Conservation (phyloP, 805 yeast species). For the Blastobotrys robertii region DNA sequence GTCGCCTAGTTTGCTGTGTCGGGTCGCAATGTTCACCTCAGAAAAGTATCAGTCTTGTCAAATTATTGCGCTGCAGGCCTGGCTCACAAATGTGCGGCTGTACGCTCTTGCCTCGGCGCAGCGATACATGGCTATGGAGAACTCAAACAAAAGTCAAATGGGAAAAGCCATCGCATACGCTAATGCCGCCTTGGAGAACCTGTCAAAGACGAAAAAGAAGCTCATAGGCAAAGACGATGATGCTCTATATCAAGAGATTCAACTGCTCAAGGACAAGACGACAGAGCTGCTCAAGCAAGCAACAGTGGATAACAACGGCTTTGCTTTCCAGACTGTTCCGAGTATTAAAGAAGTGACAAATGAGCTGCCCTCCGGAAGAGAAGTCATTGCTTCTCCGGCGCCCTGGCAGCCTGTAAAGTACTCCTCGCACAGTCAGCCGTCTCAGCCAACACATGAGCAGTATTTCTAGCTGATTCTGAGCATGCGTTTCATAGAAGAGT, state of each 20-base stretch:
- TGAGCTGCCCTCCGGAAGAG: conserved; percentile 28
- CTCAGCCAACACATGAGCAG: background rate
- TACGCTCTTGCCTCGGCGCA: conserved; percentile 21
- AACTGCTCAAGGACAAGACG: conserved; percentile 11
- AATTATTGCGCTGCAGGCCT: conserved; percentile 11
- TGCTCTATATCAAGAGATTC: conserved; percentile 2
- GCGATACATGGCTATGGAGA: conserved; percentile 22
- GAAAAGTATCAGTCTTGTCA: conserved; percentile 22
- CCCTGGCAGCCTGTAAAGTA: conserved; percentile 24
- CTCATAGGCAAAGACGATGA: conserved; percentile 5
- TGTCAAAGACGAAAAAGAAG: conserved; percentile 10
- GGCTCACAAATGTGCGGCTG: conserved; percentile 20
- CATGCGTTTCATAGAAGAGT: too few relatives aligned
- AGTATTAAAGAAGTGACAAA: conserved; percentile 16
- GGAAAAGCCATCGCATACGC: conserved; percentile 25
- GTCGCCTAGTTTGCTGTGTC: conserved; percentile 20
- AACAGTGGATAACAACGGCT: conserved; percentile 23
- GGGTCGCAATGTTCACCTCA: conserved; percentile 25
- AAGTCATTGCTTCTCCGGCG: conserved; percentile 18
- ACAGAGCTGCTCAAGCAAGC: conserved; percentile 12
- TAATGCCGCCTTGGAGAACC: conserved; percentile 14
- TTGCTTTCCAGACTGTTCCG: conserved; percentile 26
- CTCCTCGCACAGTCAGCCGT: background rate
- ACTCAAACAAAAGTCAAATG: conserved; percentile 16
- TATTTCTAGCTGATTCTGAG: background rate